Conservation (phyloP, 2,329 filamentous ascomycete genomes). For the Colletotrichum euphorbiae region DNA sequence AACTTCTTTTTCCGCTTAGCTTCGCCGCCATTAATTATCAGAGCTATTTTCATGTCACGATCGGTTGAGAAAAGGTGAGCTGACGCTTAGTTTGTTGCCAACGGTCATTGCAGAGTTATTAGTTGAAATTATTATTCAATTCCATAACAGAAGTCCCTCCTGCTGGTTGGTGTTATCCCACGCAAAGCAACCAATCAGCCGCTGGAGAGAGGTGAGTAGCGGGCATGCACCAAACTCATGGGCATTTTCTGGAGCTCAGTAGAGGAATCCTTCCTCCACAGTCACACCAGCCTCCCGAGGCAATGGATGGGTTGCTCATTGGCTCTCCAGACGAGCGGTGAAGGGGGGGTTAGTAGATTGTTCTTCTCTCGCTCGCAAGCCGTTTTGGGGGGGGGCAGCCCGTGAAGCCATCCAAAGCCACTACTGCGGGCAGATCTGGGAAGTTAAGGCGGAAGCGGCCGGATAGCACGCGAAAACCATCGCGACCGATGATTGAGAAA, state of each 20-base stretch:
- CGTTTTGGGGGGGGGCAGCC: not conserved
- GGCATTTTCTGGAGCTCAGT: no score
- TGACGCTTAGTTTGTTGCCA: not conserved
- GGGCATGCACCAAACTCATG: constrained; percentile 8
- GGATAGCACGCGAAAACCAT: not conserved
- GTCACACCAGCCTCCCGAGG: constrained; percentile 13
- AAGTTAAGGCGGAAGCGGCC: not conserved
- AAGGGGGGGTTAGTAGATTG: constrained; percentile 7
- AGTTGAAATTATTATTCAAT: not conserved
- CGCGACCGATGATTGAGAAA: constrained; percentile 3
- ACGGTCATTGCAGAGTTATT: not conserved
- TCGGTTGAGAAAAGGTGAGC: constrained; percentile 12
- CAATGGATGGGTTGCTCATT: constrained; percentile 25
- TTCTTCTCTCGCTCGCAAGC: constrained; percentile 1
- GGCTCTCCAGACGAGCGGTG: constrained; percentile 17
- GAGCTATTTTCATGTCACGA: not conserved
- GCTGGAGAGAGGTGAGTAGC: constrained; percentile 9
- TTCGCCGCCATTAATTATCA: constrained; percentile 4
- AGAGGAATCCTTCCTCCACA: not conserved
- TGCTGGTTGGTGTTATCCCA: not conserved
- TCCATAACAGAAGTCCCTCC: not conserved
- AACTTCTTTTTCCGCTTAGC: no score
- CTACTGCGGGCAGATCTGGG: constrained; percentile 7
- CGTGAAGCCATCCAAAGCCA: constrained; percentile 18
- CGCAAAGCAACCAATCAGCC: constrained; percentile 17